Evolutionary conservation across 2,329 filamentous ascomycete species (phyloP).

Genomic region (Fusarium sp.): DNA sequence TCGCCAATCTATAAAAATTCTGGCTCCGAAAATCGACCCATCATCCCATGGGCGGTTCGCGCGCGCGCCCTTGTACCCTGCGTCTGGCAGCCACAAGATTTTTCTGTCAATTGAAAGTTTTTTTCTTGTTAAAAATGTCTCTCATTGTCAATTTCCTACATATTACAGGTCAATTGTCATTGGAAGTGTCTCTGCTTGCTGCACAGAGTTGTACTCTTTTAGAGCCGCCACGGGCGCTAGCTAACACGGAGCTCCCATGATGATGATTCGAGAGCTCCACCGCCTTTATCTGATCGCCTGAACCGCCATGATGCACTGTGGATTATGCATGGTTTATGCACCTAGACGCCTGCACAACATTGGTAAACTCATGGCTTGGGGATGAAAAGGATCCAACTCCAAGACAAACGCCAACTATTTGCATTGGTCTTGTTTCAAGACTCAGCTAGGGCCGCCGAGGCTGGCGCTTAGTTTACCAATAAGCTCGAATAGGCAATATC

Average conservation of each 20-base stretch:
- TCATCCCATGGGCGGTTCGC: conserved; percentile 19
- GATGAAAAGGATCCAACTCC: neutral
- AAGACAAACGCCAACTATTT: neutral
- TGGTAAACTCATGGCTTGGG: neutral
- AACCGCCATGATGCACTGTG: conserved; percentile 14
- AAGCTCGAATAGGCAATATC: neutral
- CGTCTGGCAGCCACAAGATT: neutral
- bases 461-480: neutral
- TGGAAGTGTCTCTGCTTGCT: neutral
- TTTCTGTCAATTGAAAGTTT: neutral
- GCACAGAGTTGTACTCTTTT: conserved; percentile 4
- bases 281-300: conserved; percentile 23
- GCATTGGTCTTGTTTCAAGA: neutral
- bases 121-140: neutral
- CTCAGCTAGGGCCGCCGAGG: neutral
- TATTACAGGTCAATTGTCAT: conserved; percentile 1
- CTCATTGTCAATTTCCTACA: neutral
- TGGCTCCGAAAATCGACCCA: conserved; percentile 46
- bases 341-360: conserved; percentile 10
- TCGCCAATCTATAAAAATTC: conserved; percentile 40
- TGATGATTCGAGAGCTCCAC: conserved; percentile 25
- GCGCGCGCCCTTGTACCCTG: conserved; percentile 15
- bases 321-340: conserved; percentile 10
- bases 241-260: conserved; percentile 31
- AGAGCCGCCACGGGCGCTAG: conserved; percentile 20